Percentiles rank a stretch among this genome's conserved stretches.
These are phyloP conservation scores for Aspergillaceae sp. DNA, from an alignment of 2,329 filamentous ascomycete species.

Conservation along the genomic window DNA sequence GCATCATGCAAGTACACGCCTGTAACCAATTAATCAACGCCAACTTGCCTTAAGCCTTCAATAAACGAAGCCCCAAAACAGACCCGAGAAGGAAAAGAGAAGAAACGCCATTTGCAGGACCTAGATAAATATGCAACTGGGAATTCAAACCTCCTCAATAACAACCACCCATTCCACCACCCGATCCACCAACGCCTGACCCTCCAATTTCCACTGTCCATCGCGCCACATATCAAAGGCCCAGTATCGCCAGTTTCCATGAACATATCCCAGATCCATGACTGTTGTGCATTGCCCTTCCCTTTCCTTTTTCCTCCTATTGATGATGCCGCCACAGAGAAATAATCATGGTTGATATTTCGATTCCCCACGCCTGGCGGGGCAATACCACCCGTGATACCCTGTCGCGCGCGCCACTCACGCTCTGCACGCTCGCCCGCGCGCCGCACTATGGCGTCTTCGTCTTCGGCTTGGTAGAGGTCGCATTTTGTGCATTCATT, in stretches of 20 bases:
- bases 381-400: slow-evolving; percentile 17
- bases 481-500: slow-evolving; percentile 73
- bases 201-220: slow-evolving; percentile 35
- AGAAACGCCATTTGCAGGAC: not conserved
- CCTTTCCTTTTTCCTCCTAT: slow-evolving; percentile 5
- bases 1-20: no score
- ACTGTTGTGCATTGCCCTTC: slow-evolving; percentile 6
- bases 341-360: slow-evolving; percentile 23
- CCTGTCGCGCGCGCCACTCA: slow-evolving; percentile 61
- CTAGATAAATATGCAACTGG: not conserved
- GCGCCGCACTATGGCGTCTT: slow-evolving; percentile 58
- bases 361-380: slow-evolving; percentile 10
- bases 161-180: slow-evolving; percentile 33
- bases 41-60: no score
- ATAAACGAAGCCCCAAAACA: no score
- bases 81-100: no score
- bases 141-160: slow-evolving; percentile 22
- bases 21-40: no score
- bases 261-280: slow-evolving; percentile 16
- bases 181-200: slow-evolving; percentile 33
- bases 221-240: slow-evolving; percentile 29
- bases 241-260: slow-evolving; percentile 27
- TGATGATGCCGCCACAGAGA: slow-evolving; percentile 2
- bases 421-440: slow-evolving; percentile 65
- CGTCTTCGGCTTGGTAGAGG: slow-evolving; percentile 61